phyloP scores from a whole-genome alignment of 2,329 filamentous ascomycete genomes.

The Aspergillus ibericus region DNA sequence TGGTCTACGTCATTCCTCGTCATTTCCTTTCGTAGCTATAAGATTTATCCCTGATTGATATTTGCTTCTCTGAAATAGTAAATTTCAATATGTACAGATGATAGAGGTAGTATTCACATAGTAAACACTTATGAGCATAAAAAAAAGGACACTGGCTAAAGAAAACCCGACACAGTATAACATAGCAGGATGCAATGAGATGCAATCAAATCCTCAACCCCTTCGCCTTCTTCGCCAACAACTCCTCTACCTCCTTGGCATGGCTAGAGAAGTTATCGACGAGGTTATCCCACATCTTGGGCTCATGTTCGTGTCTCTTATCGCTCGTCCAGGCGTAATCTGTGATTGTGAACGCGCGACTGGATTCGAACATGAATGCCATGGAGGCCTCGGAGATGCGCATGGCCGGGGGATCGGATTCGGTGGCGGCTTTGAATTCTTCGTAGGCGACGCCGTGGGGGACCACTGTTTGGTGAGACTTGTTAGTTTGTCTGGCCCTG shows the following conservation, averaged over 20 bases:
- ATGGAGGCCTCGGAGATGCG: slow-evolving; percentile 35
- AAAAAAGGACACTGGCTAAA: background rate
- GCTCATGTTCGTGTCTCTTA: slow-evolving; percentile 49
- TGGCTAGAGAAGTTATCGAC: slow-evolving; percentile 55
- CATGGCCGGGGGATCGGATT: slow-evolving; percentile 27
- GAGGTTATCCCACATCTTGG: slow-evolving; percentile 56
- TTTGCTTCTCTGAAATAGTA: background rate
- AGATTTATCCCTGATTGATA: too few species aligned
- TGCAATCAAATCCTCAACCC: slow-evolving; percentile 15
- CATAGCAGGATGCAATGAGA: background rate
- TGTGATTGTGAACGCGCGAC: slow-evolving; percentile 37
- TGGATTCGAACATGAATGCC: slow-evolving; percentile 39
- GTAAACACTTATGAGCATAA: background rate
- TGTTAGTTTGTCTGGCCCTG: background rate
- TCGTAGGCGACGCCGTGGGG: slow-evolving; percentile 39
- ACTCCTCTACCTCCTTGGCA: slow-evolving; percentile 48
- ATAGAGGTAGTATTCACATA: background rate
- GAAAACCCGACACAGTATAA: background rate
- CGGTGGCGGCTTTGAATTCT: slow-evolving; percentile 34
- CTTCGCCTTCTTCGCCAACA: slow-evolving; percentile 37
- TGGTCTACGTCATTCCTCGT: too few species aligned
- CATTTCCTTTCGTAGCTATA: too few species aligned
- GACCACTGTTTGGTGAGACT: slow-evolving; percentile 25
- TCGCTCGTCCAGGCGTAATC: slow-evolving; percentile 38
- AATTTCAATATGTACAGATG: slow-evolving; percentile 5